Conservation (phyloP, 768 basidiomycete species). For the Collybia nuda region DNA sequence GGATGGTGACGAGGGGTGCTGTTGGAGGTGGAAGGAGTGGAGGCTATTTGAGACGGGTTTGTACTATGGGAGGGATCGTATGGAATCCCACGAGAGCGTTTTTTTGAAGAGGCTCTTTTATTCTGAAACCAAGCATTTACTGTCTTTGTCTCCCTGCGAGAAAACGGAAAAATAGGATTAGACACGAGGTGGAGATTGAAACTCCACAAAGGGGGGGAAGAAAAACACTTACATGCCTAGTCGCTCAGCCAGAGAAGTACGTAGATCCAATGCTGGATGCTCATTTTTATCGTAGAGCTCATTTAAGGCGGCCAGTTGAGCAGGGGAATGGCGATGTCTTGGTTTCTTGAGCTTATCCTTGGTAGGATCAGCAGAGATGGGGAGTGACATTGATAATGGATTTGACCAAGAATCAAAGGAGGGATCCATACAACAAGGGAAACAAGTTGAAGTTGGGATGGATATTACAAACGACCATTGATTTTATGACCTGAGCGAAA, state of each 20-base stretch:
- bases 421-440: slow-evolving; percentile 21
- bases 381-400: slow-evolving; percentile 26
- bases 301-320: slow-evolving; percentile 75
- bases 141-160: slow-evolving; percentile 74
- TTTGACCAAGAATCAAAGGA: slow-evolving; percentile 14
- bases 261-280: slow-evolving; percentile 70
- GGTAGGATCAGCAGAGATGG: slow-evolving; percentile 20
- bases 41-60: slow-evolving; percentile 21
- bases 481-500: slow-evolving; percentile 1
- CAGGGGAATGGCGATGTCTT: slow-evolving; percentile 71
- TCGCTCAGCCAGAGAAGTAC: slow-evolving; percentile 65
- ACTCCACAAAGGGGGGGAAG: slow-evolving; percentile 10
- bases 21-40: slow-evolving; percentile 30
- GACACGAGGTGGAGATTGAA: slow-evolving; percentile 9
- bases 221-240: slow-evolving; percentile 67
- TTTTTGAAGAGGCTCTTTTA: slow-evolving; percentile 81
- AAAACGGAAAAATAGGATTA: slow-evolving; percentile 8
- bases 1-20: slow-evolving; percentile 24
- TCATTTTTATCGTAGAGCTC: slow-evolving; percentile 76
- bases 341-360: slow-evolving; percentile 68
- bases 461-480: slow-evolving; percentile 20
- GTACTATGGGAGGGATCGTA: slow-evolving; percentile 32
- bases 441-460: slow-evolving; percentile 12
- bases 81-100: slow-evolving; percentile 44
- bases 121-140: slow-evolving; percentile 89